Conservation (phyloP, 2,329 filamentous ascomycete genomes). For the Cladosporium colombiae region DNA sequence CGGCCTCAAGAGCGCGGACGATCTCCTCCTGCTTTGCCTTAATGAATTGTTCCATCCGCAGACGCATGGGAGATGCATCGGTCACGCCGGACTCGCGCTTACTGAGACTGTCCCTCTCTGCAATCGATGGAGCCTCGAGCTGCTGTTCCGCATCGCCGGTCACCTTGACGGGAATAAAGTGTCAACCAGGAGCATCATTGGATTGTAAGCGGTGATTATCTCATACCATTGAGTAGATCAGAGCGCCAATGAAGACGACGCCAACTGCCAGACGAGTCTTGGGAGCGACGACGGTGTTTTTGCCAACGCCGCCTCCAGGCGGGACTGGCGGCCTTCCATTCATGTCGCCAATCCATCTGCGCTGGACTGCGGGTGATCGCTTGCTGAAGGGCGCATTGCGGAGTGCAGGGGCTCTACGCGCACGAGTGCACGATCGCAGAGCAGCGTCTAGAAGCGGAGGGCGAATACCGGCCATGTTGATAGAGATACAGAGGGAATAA, state of each 20-base stretch:
- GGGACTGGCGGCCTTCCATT: conserved; percentile 27
- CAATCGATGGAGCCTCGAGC: conserved; percentile 68
- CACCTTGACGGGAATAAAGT: conserved; percentile 28
- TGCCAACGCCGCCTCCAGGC: conserved; percentile 36
- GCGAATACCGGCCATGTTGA: conserved; percentile 16
- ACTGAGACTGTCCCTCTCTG: conserved; percentile 77
- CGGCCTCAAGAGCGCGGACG: conserved; percentile 74
- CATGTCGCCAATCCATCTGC: conserved; percentile 30
- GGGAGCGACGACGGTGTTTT: conserved; percentile 40
- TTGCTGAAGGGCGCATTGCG: conserved; percentile 23
- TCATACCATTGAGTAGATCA: conserved; percentile 62
- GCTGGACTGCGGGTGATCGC: conserved; percentile 25
- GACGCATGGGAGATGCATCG: conserved; percentile 84
- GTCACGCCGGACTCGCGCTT: conserved; percentile 77
- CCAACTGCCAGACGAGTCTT: conserved; percentile 49
- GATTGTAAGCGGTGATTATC: neutral
- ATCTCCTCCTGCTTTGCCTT: conserved; percentile 90
- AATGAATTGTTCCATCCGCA: conserved; percentile 96
- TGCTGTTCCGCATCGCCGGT: conserved; percentile 42
- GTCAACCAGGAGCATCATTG: conserved; percentile 7
- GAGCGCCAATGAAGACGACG: conserved; percentile 53
- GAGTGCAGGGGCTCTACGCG: conserved; percentile 14
- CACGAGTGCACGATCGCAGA: conserved; percentile 17
- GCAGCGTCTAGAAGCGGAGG: conserved; percentile 17
- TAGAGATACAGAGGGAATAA: neutral